Conservation (phyloP, 257 asterid species). For the Forsythia suspensa region DNA sequence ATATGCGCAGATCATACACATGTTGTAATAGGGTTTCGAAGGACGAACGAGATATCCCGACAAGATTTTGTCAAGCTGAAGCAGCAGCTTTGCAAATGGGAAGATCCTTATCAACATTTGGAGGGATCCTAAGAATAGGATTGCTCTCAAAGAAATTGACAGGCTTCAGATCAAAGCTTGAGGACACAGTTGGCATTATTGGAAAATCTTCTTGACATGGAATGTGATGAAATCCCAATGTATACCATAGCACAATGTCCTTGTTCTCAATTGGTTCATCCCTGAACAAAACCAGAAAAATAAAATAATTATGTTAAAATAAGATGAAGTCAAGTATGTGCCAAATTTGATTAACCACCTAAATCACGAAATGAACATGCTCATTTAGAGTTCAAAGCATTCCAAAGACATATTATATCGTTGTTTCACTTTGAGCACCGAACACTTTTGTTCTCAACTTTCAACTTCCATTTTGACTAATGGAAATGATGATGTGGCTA, state of each 20-base stretch:
- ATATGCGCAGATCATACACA: not conserved
- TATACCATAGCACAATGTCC: conserved; percentile 79
- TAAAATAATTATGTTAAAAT: not conserved
- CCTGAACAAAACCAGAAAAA: conserved; percentile 29
- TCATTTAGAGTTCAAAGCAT: not conserved
- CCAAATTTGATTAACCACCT: not conserved
- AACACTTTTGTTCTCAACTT: not conserved
- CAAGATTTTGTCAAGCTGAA: conserved; percentile 9
- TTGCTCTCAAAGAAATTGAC: conserved; percentile 78
- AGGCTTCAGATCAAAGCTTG: conserved; percentile 82
- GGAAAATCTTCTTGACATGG: conserved; percentile 90
- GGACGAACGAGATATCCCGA: not conserved
- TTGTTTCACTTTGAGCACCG: too few species aligned
- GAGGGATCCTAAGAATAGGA: conserved; percentile 62
- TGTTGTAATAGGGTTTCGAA: not conserved
- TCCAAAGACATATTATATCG: too few species aligned
- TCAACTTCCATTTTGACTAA: too few species aligned
- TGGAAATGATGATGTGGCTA: too few species aligned
- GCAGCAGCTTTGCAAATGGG: conserved; percentile 56
- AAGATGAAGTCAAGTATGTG: not conserved
- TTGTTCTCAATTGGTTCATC: conserved; percentile 59
- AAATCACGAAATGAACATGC: not conserved
- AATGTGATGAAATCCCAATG: conserved; percentile 80
- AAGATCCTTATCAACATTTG: conserved; percentile 46
- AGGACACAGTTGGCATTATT: conserved; percentile 77